These are phyloP conservation scores for Cryptosporidium sp. DNA, from an alignment of 169 alveolate genomes.

Conservation along the genomic window DNA sequence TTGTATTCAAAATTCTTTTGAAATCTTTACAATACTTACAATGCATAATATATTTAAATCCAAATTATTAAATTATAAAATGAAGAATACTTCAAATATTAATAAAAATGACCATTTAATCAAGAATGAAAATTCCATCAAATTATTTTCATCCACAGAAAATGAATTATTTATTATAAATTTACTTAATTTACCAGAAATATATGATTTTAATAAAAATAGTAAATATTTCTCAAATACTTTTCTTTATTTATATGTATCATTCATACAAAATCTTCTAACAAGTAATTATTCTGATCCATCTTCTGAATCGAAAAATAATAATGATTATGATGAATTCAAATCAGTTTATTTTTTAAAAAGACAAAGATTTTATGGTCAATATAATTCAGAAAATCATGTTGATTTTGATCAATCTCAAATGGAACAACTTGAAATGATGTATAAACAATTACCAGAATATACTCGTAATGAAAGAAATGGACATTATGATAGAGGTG, in stretches of 20 bases:
- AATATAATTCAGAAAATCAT: slow-evolving; percentile 23
- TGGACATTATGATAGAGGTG: slow-evolving; percentile 67
- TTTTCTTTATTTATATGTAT: slow-evolving; percentile 21
- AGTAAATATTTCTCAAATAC: slow-evolving; percentile 2
- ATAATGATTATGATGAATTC: neutral
- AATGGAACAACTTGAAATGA: slow-evolving; percentile 36
- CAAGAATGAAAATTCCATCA: neutral
- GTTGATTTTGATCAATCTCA: slow-evolving; percentile 66
- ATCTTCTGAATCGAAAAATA: neutral
- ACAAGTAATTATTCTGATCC: slow-evolving; percentile 63
- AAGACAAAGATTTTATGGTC: slow-evolving; percentile 22
- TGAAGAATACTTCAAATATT: neutral
- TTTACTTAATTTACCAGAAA: slow-evolving; percentile 34
- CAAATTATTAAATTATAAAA: slow-evolving; percentile 22
- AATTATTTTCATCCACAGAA: neutral
- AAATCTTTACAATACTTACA: slow-evolving; percentile 34
- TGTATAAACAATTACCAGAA: slow-evolving; percentile 56
- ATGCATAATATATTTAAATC: slow-evolving; percentile 51
- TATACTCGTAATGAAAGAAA: slow-evolving; percentile 17
- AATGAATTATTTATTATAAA: slow-evolving; percentile 12
- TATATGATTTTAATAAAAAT: neutral
- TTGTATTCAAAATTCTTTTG: slow-evolving; percentile 61
- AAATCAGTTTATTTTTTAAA: slow-evolving; percentile 21
- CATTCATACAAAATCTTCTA: slow-evolving; percentile 46
- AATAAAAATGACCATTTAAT: neutral